Base-by-base conservation (phyloP, 768 basidiomycete species). In the Serpula lacrymans region DNA sequence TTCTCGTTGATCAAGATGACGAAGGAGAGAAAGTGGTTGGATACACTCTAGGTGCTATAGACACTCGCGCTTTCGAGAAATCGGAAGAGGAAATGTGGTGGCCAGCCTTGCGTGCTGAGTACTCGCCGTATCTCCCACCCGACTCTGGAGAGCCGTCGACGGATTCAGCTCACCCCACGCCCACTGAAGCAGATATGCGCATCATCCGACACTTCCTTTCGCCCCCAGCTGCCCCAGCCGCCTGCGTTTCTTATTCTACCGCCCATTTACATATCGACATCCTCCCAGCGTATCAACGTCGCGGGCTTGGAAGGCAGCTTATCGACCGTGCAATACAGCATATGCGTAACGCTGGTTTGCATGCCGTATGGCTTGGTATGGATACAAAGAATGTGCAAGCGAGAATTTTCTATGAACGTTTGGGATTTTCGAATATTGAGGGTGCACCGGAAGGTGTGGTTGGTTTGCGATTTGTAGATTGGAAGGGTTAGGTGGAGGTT, bases 251-350 rank as follows among this genome's bases (percentile, higher is more conserved):
- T 4, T 84, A 82, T 54, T 80, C 85, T 13, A 74, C 79, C 9
- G 86, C 86, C 7, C 85, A 89, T 59, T 48, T 89, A 49, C 87
- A 90, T 56, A 80, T 89, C 52, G 67, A 90, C 48, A 77, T 89
- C 41, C 54, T 88, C 51, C 72, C 79, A 18, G 69, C 68, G 30
- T 77, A 84, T 55, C 85, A 85, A 57, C 65, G 75, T 40, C 72
- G 73, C 46, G 85, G 85, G 17, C 85, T 79, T 78, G 87, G 86
- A n/a, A 71, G 69, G 54, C 77, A 61, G 55, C 57, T 89, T 48
- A 77, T 88, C 25, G 67, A 60, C 32, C 61, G 51, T 24, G 82
- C 75, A 3, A 70, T 84, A 18, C 63, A 67, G 32, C 67, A 77
- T 63, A 57, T 89, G 52, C 73, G 65, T 45, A 68, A 52, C 23